Conservation (phyloP, 2,329 filamentous ascomycete species). For the Mariannaea sp. region DNA sequence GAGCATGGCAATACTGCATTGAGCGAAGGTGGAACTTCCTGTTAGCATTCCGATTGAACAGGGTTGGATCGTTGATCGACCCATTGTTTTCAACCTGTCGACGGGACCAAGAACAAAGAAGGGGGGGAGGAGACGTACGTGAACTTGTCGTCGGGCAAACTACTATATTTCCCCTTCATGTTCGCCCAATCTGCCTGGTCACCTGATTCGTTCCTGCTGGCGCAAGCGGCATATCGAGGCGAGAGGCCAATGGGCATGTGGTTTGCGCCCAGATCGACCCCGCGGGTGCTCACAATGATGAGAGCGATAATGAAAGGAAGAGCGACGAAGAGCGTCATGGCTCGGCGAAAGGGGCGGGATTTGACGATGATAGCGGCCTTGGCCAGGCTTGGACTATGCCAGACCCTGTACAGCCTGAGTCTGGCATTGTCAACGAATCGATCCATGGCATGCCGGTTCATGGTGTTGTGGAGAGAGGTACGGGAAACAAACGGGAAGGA, state of each 20-base stretch:
- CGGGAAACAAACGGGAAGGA: neutral
- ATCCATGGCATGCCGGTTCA: neutral
- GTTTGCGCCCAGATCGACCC: constrained; percentile 26
- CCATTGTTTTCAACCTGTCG: too few species aligned
- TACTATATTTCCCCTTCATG: constrained; percentile 25
- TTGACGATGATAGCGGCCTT: constrained; percentile 16
- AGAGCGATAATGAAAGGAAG: constrained; percentile 20
- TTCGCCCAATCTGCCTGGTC: constrained; percentile 12
- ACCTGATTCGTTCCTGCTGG: constrained; percentile 2
- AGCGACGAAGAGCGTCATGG: constrained; percentile 14
- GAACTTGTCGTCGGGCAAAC: constrained; percentile 38
- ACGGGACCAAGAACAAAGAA: too few species aligned
- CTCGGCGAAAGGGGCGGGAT: constrained; percentile 28
- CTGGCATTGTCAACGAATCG: neutral
- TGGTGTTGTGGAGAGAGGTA: neutral
- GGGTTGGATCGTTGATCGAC: too few species aligned
- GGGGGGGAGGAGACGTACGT: constrained; percentile 34
- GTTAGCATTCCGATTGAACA: neutral
- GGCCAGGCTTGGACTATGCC: neutral
- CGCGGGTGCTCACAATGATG: constrained; percentile 24
- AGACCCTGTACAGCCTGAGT: neutral
- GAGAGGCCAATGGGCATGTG: constrained; percentile 25
- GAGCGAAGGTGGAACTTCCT: neutral
- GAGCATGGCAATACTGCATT: constrained; percentile 43
- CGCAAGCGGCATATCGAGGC: constrained; percentile 5